Evolutionary conservation across 78 protist species (phyloP).

Genomic region (Dictyostelium citrinum): DNA sequence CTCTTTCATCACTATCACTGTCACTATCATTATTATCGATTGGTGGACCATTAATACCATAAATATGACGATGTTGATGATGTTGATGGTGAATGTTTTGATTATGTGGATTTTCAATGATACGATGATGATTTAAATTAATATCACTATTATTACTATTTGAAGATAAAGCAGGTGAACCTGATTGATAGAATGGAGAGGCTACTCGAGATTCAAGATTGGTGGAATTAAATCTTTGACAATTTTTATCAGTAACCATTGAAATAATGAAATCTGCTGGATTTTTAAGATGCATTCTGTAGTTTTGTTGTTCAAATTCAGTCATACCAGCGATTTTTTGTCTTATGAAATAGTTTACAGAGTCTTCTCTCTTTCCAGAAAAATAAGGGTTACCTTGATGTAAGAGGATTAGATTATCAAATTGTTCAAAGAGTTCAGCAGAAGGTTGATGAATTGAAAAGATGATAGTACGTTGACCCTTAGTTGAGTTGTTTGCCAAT

Average conservation of each 20-base stretch:
- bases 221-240: neutral
- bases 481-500: constrained; percentile 31
- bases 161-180: neutral
- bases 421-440: constrained; percentile 78
- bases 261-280: constrained; percentile 85
- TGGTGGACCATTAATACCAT: neutral
- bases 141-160: neutral
- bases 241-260: constrained; percentile 25
- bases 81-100: neutral
- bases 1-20: neutral
- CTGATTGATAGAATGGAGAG: neutral
- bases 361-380: constrained; percentile 29
- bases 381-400: constrained; percentile 72
- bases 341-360: constrained; percentile 39
- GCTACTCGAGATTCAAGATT: neutral
- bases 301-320: constrained; percentile 3
- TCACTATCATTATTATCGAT: neutral
- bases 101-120: neutral
- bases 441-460: constrained; percentile 92
- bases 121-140: neutral
- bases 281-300: constrained; percentile 37
- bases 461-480: constrained; percentile 67
- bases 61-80: neutral
- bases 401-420: constrained; percentile 83
- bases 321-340: constrained; percentile 32